Percentiles rank a stretch among this genome's conserved stretches.
phyloP scores from a whole-genome alignment of 139 green algal genomes.

The Nannochloris sp. region DNA sequence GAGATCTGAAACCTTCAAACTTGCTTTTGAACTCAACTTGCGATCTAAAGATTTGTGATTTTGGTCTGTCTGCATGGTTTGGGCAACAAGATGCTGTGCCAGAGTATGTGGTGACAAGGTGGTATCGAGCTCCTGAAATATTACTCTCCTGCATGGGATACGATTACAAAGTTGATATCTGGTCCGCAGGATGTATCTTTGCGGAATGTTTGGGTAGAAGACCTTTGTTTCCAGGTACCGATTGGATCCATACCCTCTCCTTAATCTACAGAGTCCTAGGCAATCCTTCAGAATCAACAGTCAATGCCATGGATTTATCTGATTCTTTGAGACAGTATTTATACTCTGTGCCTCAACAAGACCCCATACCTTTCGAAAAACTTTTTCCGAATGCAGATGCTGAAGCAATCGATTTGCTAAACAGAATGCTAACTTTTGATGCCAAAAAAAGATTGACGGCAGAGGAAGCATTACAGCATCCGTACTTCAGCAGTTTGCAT shows the following conservation, averaged over 20 bases:
- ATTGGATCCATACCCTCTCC: conserved; percentile 91
- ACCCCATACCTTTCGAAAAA: conserved; percentile 5
- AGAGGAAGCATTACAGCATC: conserved; percentile 70
- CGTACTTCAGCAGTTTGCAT: conserved; percentile 61
- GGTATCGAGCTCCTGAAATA: conserved; percentile 92
- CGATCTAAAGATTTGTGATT: conserved; percentile 98
- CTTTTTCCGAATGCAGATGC: conserved; percentile 63
- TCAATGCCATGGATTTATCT: conserved; percentile 7
- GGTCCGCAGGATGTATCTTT: conserved; percentile 41
- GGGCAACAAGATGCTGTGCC: conserved; percentile 34
- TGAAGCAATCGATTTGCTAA: conserved; percentile 71
- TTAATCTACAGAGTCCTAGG: conserved; percentile 69
- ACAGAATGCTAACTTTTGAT: conserved; percentile 76
- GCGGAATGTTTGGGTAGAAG: conserved; percentile 31
- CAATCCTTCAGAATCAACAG: conserved; percentile 2
- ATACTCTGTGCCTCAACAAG: conserved; percentile 16
- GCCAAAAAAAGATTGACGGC: conserved; percentile 65
- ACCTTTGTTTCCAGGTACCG: conserved; percentile 76
- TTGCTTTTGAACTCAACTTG: conserved; percentile 67
- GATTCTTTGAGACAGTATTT: conserved; percentile 19
- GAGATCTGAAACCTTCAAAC: conserved; percentile 37
- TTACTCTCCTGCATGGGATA: conserved; percentile 80
- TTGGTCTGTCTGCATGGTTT: conserved; percentile 58
- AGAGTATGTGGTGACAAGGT: conserved; percentile 92
- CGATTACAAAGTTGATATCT: conserved; percentile 57